Percentiles rank a stretch among this genome's conserved stretches.
Evolutionary conservation across 129 eudicot species (phyloP).

Genomic region (Tagetes patula): DNA sequence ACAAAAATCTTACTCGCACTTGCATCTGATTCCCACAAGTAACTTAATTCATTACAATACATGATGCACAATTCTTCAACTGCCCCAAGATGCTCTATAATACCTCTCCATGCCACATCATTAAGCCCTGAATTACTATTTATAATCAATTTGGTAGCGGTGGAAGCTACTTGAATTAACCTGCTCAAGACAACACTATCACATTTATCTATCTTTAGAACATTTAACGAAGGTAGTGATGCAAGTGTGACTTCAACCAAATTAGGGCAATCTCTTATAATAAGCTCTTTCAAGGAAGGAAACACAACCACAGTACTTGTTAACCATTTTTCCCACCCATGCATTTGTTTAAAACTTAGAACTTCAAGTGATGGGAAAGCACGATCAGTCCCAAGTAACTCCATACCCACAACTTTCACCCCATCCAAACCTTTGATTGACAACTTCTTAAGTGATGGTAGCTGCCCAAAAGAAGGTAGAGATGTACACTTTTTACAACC

Average conservation of each 20-base stretch:
- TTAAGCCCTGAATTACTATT: neutral
- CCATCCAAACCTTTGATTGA: conserved; percentile 1
- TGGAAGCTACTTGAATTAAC: neutral
- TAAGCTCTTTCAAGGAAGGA: neutral
- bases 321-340: neutral
- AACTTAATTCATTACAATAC: neutral
- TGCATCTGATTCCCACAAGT: conserved; percentile 20
- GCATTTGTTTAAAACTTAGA: neutral
- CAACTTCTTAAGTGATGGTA: conserved; percentile 15
- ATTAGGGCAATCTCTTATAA: neutral
- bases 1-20: conserved; percentile 3
- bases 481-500: neutral
- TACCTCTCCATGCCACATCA: conserved; percentile 10
- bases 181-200: neutral
- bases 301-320: neutral
- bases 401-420: conserved; percentile 12
- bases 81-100: conserved; percentile 3
- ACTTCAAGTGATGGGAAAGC: conserved; percentile 42
- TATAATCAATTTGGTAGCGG: neutral
- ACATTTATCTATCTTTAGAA: neutral
- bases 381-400: conserved; percentile 6
- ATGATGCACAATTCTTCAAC: neutral
- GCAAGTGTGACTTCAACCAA: neutral
- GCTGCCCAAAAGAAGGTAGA: conserved; percentile 17
- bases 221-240: neutral